Percentiles rank a stretch among this genome's conserved stretches.
phyloP scores from a whole-genome alignment of 192 early-diverging fungal species.

The Coemansia sp. region DNA sequence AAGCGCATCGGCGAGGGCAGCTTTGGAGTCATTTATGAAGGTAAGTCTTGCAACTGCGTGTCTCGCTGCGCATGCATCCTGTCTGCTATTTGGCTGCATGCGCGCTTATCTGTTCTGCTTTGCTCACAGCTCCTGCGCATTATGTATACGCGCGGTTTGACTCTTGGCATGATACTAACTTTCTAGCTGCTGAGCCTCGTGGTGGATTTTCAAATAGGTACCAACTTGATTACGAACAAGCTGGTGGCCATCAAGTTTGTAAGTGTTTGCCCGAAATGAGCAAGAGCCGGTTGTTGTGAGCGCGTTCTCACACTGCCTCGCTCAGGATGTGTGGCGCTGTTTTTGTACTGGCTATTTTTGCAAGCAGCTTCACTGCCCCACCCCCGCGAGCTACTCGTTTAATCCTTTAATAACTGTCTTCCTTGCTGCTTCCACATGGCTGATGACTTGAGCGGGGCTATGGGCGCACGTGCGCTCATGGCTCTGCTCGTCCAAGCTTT shows the following conservation, averaged over 20 bases:
- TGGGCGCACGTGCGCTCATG: background rate
- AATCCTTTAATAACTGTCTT: background rate
- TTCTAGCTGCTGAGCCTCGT: background rate
- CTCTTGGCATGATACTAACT: conserved; percentile 1
- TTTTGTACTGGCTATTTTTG: conserved; percentile 1
- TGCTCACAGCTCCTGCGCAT: background rate
- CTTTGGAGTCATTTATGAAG: conserved; percentile 99
- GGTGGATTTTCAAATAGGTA: conserved; percentile 24
- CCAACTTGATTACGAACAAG: conserved; percentile 85
- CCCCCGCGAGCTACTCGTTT: background rate
- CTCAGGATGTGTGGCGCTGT: conserved; percentile 10
- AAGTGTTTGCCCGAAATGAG: conserved; percentile 23
- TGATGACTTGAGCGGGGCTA: background rate
- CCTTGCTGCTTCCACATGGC: conserved; percentile 1
- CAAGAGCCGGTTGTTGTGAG: background rate
- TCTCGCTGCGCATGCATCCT: conserved; percentile 2
- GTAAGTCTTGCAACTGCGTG: conserved; percentile 49
- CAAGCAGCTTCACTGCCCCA: background rate
- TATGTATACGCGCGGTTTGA: background rate
- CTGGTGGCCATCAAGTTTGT: conserved; percentile 96
- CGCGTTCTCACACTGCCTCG: conserved; percentile 6
- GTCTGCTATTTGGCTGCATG: background rate
- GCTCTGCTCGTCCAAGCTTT: background rate
- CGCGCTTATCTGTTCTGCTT: background rate
- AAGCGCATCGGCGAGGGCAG: conserved; percentile 97